Conservation (phyloP, 768 basidiomycete species). For the Panaeolus papilionaceus region DNA sequence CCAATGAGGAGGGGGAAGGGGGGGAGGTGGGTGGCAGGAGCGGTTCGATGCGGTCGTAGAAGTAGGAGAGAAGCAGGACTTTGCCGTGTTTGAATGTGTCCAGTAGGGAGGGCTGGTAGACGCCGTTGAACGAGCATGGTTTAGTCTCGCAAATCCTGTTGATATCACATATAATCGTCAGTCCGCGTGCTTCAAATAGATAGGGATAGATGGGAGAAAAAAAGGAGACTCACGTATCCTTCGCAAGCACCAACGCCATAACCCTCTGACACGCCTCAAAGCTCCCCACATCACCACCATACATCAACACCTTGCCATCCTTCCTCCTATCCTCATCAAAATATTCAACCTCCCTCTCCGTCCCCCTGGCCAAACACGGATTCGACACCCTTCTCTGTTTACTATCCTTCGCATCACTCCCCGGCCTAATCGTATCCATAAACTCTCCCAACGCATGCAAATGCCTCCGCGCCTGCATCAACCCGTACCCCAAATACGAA, state of each 20-base stretch:
- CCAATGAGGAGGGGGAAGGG: slow-evolving; percentile 18
- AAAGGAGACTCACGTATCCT: slow-evolving; percentile 76
- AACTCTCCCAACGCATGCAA: slow-evolving; percentile 94
- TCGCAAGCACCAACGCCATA: slow-evolving; percentile 90
- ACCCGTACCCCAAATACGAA: slow-evolving; percentile 95
- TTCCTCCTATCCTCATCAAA: slow-evolving; percentile 47
- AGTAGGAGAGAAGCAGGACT: slow-evolving; percentile 94
- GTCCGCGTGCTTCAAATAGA: too few species aligned
- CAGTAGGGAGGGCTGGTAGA: slow-evolving; percentile 92
- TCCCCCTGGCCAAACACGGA: slow-evolving; percentile 82
- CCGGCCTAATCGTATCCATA: slow-evolving; percentile 57
- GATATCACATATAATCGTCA: too few species aligned
- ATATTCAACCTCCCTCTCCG: slow-evolving; percentile 66
- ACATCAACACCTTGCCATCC: slow-evolving; percentile 79
- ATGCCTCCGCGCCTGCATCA: slow-evolving; percentile 85
- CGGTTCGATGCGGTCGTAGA: slow-evolving; percentile 92
- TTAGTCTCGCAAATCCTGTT: slow-evolving; percentile 91
- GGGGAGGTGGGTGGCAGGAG: slow-evolving; percentile 51
- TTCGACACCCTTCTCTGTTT: slow-evolving; percentile 56
- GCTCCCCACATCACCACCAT: slow-evolving; percentile 78
- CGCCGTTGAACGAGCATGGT: slow-evolving; percentile 97
- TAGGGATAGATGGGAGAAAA: too few species aligned
- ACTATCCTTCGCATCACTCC: slow-evolving; percentile 26
- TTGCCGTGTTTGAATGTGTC: slow-evolving; percentile 89
- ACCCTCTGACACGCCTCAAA: slow-evolving; percentile 88